phyloP scores from a whole-genome alignment of 1,284 basidiomycete species.

The Pisolithus thermaeus region DNA sequence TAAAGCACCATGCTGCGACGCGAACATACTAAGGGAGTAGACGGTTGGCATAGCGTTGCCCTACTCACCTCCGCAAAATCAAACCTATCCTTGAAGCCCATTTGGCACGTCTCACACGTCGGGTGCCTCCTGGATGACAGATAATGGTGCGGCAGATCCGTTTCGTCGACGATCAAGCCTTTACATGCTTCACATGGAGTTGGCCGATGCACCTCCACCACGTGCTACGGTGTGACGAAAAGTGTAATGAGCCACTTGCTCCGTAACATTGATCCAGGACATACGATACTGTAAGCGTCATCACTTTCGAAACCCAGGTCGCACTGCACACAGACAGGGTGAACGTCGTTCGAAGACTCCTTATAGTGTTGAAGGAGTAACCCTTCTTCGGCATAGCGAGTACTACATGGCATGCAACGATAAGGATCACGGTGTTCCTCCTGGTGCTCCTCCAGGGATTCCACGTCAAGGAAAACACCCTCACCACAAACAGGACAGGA shows the following conservation, averaged over 20 bases:
- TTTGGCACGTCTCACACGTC: constrained; percentile 20
- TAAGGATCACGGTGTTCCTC: too few relatives aligned
- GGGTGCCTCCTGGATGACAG: constrained; percentile 22
- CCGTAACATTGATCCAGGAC: constrained; percentile 2
- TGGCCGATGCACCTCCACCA: constrained; percentile 21
- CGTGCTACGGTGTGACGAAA: constrained; percentile 16
- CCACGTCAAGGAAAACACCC: too few relatives aligned
- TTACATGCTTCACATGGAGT: constrained; percentile 23
- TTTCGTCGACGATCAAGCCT: constrained; percentile 18
- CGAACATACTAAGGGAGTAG: constrained; percentile 8
- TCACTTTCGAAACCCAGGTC: too few relatives aligned
- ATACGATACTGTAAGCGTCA: constrained; percentile 18
- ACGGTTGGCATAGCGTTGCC: not conserved
- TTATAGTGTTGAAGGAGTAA: too few relatives aligned
- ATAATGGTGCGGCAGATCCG: constrained; percentile 22
- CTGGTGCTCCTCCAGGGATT: too few relatives aligned
- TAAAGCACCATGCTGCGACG: too few relatives aligned
- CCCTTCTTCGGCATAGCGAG: too few relatives aligned
- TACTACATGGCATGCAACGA: too few relatives aligned
- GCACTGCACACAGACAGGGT: too few relatives aligned
- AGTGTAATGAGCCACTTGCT: too few relatives aligned
- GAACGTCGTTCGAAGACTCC: too few relatives aligned
- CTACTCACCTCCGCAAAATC: constrained; percentile 28
- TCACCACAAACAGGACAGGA: constrained; percentile 30
- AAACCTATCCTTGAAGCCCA: constrained; percentile 24